phyloP scores from a whole-genome alignment of 2,329 filamentous ascomycete species.

The Thelonectria rubi region DNA sequence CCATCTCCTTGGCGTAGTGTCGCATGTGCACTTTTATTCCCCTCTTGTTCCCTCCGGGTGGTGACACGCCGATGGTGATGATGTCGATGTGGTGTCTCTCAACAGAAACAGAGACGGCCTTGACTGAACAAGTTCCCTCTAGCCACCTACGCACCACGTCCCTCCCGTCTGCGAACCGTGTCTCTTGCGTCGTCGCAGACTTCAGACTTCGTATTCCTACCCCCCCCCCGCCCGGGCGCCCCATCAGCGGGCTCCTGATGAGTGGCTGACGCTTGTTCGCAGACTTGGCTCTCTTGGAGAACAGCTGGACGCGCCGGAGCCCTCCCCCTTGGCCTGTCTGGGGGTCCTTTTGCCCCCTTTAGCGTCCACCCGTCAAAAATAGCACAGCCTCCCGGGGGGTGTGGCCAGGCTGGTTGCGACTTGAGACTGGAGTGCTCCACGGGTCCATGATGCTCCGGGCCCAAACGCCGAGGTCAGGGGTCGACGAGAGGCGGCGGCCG shows the following conservation, averaged over 20 bases:
- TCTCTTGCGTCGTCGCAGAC: neutral
- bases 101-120: neutral
- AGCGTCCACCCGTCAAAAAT: conserved; percentile 36
- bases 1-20: neutral
- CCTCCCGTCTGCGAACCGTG: neutral
- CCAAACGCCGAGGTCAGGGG: conserved; percentile 1
- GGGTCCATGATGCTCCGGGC: neutral
- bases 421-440: neutral
- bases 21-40: neutral
- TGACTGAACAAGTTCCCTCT: neutral
- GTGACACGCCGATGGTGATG: neutral
- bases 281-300: too few relatives aligned
- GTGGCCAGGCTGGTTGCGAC: conserved; percentile 2
- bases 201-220: conserved; percentile 14
- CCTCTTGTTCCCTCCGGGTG: neutral
- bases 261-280: conserved; percentile 3
- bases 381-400: conserved; percentile 33
- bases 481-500: conserved; percentile 5
- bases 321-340: neutral
- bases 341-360: neutral
- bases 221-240: neutral
- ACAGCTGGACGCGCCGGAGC: neutral
- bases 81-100: neutral
- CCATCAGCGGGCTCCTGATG: conserved; percentile 16
- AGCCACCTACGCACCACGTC: too few relatives aligned